Evolutionary conservation across 352 stramenopile species (phyloP), one percentile per base, ranked within the genome.

Genomic region (Phytophthora constricta): DNA sequence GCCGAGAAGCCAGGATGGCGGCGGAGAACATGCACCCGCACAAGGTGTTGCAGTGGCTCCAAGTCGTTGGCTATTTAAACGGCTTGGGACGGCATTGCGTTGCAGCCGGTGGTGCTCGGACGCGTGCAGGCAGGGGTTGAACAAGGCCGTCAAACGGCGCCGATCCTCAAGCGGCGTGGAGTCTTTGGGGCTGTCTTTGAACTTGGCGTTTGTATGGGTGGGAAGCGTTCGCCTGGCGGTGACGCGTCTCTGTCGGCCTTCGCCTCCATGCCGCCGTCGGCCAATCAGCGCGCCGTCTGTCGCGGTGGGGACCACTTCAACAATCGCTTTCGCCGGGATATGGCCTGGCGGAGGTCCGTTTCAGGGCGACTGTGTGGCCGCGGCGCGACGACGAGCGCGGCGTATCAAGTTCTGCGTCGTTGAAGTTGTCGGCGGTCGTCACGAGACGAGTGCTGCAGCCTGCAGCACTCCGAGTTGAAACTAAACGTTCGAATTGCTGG

Each of bases 221-320:
- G 70, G 62, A 82, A 82, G 78, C 57, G 33, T 55, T 27, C 2
- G 31, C 37, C 13, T 16, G 5, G 19, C 25, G 5, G 52, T 80
- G 76, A 82, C 70, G 70, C 67, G 58, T 26, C 67, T 20, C 17
- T 56, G 61, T 83, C 70, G 74, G 25, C 25, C 19, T 31, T 34
- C 41, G 46, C 39, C 70, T 70, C 37, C 51, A 67, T 51, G 22
- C 26, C 37, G 25, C 26, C 26, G 48, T 65, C 42, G 49, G 39
- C 75, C 72, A 79, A 77, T 81, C 52, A 82, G 60, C 47, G 26
- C 23, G 31, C 52, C 58, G 49, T 62, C 26, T 52, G 19, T 5
- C 43, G 34, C 34, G 20, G 4, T 39, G 4, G n/a, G 22, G 27
- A 26, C 49, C 7, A 45, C 47, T 61, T 60, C 46, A 72, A 66